These are phyloP conservation scores for Conidiobolus incongruus DNA, from an alignment of 371 early-diverging fungal species.

Conservation along the genomic window DNA sequence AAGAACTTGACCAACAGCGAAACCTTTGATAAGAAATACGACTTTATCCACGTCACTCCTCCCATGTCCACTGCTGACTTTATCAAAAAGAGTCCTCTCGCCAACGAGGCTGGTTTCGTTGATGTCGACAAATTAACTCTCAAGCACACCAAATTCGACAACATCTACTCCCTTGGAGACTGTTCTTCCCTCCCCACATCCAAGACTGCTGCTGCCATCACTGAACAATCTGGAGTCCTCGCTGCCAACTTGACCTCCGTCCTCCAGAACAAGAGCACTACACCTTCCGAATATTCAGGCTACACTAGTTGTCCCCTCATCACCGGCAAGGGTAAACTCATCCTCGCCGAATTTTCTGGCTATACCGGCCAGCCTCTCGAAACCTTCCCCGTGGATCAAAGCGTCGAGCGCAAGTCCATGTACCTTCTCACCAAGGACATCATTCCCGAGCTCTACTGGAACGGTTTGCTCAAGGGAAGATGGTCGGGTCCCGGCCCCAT, in stretches of 20 bases:
- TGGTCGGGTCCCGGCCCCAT: constrained; percentile 48
- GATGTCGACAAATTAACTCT: constrained; percentile 57
- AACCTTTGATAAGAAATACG: constrained; percentile 19
- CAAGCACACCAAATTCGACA: constrained; percentile 53
- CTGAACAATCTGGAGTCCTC: constrained; percentile 51
- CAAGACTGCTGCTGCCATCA: constrained; percentile 82
- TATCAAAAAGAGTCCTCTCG: constrained; percentile 39
- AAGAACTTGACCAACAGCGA: constrained; percentile 26
- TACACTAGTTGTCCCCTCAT: constrained; percentile 70
- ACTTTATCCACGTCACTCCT: constrained; percentile 75
- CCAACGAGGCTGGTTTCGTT: constrained; percentile 62
- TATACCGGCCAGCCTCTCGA: constrained; percentile 56
- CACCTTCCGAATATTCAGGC: constrained; percentile 32
- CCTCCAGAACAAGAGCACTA: constrained; percentile 13
- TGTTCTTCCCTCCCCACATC: constrained; percentile 66
- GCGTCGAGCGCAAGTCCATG: constrained; percentile 27
- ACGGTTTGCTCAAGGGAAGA: constrained; percentile 40
- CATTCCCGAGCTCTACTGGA: constrained; percentile 62
- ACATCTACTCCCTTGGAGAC: constrained; percentile 67
- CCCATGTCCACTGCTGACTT: constrained; percentile 62
- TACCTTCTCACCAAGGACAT: constrained; percentile 53
- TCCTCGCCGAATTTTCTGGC: constrained; percentile 75
- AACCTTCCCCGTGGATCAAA: constrained; percentile 71
- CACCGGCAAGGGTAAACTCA: constrained; percentile 50
- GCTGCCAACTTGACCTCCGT: constrained; percentile 50